Evolutionary conservation across 2,329 filamentous ascomycete species (phyloP).

Genomic region (Pseudogymnoascus sp.): DNA sequence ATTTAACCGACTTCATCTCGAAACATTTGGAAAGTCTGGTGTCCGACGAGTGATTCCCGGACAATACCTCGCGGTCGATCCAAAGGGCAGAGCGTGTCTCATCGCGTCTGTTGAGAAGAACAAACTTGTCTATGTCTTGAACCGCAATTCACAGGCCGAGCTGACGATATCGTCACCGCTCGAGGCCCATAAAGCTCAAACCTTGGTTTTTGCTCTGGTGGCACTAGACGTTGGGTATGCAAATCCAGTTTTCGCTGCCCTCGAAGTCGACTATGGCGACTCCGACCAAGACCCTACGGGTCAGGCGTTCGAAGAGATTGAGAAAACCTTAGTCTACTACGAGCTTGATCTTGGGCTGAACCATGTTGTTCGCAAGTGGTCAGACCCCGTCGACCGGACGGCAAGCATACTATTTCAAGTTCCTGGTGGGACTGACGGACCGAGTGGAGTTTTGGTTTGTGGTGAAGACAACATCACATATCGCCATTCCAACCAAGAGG

Average conservation of each 20-base stretch:
- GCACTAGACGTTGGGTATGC: slow-evolving; percentile 94
- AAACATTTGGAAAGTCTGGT: slow-evolving; percentile 97
- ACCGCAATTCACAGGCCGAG: slow-evolving; percentile 88
- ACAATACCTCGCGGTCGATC: slow-evolving; percentile 91
- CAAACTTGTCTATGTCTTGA: slow-evolving; percentile 97
- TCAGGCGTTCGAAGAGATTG: slow-evolving; percentile 69
- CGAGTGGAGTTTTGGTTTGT: slow-evolving; percentile 91
- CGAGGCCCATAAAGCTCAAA: slow-evolving; percentile 90
- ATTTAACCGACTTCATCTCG: slow-evolving; percentile 83
- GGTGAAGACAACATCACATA: slow-evolving; percentile 94
- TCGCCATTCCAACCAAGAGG: slow-evolving; percentile 88
- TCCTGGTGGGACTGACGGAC: slow-evolving; percentile 85
- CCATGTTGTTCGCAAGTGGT: slow-evolving; percentile 95
- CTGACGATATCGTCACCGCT: slow-evolving; percentile 95
- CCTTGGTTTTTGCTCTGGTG: slow-evolving; percentile 79
- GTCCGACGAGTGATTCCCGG: slow-evolving; percentile 89
- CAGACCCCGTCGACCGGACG: slow-evolving; percentile 83
- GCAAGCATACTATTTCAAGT: slow-evolving; percentile 91
- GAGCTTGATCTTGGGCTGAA: slow-evolving; percentile 95
- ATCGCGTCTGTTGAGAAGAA: slow-evolving; percentile 97
- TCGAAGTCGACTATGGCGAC: slow-evolving; percentile 91
- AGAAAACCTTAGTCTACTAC: slow-evolving; percentile 93
- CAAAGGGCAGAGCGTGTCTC: slow-evolving; percentile 89
- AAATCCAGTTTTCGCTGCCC: slow-evolving; percentile 89
- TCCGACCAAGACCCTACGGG: slow-evolving; percentile 86